Conservation (phyloP, 257 asterid species). For the Solanum tacnaense region DNA sequence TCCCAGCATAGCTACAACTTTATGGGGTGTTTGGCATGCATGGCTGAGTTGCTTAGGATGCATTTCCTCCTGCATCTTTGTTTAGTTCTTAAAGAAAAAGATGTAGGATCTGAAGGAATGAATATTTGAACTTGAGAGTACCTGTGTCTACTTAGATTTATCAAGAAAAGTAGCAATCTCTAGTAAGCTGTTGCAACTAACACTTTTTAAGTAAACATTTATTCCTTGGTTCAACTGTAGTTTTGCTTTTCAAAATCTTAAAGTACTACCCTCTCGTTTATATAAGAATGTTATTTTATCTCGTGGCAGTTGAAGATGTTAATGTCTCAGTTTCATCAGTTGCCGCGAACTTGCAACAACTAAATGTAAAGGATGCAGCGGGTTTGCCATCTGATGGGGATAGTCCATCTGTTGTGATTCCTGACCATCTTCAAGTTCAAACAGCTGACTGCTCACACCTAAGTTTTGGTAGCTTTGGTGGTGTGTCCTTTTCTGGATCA, state of each 20-base stretch:
- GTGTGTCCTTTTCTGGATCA: conserved; percentile 36
- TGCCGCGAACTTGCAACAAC: conserved; percentile 42
- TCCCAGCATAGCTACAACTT: background rate
- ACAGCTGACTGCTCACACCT: conserved; percentile 73
- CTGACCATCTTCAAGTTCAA: conserved; percentile 77
- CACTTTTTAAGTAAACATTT: background rate
- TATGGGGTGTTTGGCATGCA: background rate
- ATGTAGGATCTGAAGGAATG: background rate
- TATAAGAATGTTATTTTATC: background rate
- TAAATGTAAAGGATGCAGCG: conserved; percentile 41
- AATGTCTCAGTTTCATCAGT: conserved; percentile 38
- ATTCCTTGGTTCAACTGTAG: background rate
- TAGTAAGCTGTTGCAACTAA: background rate
- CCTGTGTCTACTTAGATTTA: background rate
- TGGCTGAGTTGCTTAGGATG: background rate
- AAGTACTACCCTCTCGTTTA: background rate
- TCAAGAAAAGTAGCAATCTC: background rate
- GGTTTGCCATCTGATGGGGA: conserved; percentile 33
- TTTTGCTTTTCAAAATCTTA: background rate
- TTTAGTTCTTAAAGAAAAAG: background rate
- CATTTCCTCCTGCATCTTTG: background rate
- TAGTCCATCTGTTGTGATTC: conserved; percentile 61
- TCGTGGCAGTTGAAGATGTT: conserved; percentile 50
- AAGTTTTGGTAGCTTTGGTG: conserved; percentile 81
- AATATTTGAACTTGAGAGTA: background rate